Conservation (phyloP, 352 stramenopile genomes). For the Plasmopara viticola region DNA sequence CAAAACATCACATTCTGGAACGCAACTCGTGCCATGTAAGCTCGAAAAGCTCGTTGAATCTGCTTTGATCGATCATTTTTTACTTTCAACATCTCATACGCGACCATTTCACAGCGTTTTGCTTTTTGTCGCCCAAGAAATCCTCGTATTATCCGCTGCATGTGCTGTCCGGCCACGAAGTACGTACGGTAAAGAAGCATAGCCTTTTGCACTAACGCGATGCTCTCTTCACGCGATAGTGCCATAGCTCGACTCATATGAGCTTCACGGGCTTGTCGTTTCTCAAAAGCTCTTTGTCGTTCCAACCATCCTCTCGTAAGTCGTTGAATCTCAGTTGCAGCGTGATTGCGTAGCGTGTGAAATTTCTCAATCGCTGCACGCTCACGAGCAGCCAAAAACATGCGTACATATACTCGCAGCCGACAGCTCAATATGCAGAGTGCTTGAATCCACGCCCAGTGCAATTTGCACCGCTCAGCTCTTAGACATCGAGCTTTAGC, state of each 20-base stretch:
- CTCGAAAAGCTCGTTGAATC: constrained; percentile 52
- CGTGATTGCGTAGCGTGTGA: constrained; percentile 22
- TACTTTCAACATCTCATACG: constrained; percentile 17
- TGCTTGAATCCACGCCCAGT: constrained; percentile 27
- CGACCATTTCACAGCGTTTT: constrained; percentile 11
- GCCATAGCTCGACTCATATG: constrained; percentile 11
- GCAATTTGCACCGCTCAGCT: constrained; percentile 13
- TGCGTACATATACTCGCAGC: constrained; percentile 29
- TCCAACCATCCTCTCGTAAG: constrained; percentile 36
- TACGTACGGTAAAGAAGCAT: constrained; percentile 8
- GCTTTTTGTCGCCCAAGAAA: constrained; percentile 32
- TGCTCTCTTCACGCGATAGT: constrained; percentile 12
- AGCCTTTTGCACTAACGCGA: constrained; percentile 10
- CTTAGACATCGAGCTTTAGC: constrained; percentile 20
- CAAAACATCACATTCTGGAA: constrained; percentile 31
- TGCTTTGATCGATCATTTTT: constrained; percentile 23
- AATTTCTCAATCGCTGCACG: constrained; percentile 33
- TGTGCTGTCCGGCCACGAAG: constrained; percentile 25
- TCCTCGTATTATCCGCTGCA: constrained; percentile 36
- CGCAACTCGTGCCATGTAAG: constrained; percentile 41
- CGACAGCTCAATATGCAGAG: constrained; percentile 26
- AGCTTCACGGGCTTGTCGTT: constrained; percentile 15
- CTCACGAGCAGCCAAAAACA: constrained; percentile 28
- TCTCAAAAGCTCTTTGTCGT: constrained; percentile 19
- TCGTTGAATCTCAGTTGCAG: constrained; percentile 32